Base-by-base conservation (phyloP, 1,139 yeast species). In the Magnusiomyces tetraspermus region DNA sequence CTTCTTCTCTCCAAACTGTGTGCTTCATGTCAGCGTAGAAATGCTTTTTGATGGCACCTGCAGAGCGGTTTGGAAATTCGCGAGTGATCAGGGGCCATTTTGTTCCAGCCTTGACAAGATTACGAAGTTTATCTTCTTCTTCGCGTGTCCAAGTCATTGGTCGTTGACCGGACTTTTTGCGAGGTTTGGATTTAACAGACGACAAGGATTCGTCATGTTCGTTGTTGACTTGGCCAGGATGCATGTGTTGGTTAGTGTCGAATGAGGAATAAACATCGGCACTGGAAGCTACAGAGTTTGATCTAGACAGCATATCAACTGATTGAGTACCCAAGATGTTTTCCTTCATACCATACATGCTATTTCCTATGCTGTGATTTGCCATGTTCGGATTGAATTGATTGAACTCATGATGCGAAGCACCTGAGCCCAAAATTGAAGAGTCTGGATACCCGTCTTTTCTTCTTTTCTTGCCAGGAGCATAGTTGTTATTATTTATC, bases 41-140 rank as follows among this genome's bases (percentile, higher is more conserved):
- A 51, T 64, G 68, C 59, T 64, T 64, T 46, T 64, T 64, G 51
- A 64, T 64, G n/a, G 68, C 68, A 10, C 67, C 67, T 1, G 68
- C 66, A 2, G 66, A 60, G 21, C 68, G 60, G 41, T 64, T 61
- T 8, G 67, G 68, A 47, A 64, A 64, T 43, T 60, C 63, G 15
- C 55, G 52, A 6, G 64, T 62, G 44, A 64, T 64, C 13, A 60
- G 60, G 19, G 62, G 61, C 68, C 68, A 64, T 45, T 64, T 64
- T n/a, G 63, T 60, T 17, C 67, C 67, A 3, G 60, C 54, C 47
- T 62, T 64, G 36, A 64, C 67, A 11, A 64, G 55, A 17, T 57
- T 55, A 26, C 62, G 61, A 26, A 64, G 58, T 48, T 57, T 54
- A 37, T 59, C 63, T 44, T 62, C 64, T 51, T 62, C 66, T 22